Percentiles rank a stretch among this genome's conserved stretches.
Conservation (phyloP, 2,329 filamentous ascomycete genomes). For the Pseudogymnoascus sp. region DNA sequence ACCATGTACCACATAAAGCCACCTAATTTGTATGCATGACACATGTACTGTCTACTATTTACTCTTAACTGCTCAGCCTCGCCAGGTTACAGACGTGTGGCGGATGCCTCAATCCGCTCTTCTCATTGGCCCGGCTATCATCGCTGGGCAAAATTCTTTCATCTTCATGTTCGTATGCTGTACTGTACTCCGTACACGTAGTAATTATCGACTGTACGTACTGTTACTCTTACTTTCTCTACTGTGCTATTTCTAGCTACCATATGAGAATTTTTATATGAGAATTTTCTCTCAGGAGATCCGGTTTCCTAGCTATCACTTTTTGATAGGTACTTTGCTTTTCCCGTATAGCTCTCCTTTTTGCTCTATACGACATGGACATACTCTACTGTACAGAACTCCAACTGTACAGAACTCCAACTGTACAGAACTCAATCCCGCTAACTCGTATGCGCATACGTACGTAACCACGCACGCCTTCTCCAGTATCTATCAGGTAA, state of each 20-base stretch:
- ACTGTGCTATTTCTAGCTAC: no score
- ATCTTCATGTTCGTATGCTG: neutral
- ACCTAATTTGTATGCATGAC: neutral
- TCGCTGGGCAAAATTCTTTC: conserved; percentile 1
- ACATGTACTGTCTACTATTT: neutral
- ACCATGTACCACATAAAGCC: neutral
- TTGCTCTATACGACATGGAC: neutral
- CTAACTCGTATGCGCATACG: neutral
- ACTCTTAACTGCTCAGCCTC: neutral
- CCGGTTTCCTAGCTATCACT: neutral
- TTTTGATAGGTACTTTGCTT: neutral
- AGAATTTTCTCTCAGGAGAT: neutral
- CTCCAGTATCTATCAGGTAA: neutral
- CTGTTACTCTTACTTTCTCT: neutral
- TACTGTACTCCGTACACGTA: neutral
- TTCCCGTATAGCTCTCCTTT: neutral
- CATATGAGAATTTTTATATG: neutral
- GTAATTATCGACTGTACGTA: neutral
- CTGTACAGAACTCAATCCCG: neutral
- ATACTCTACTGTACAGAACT: no score
- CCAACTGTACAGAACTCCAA: no score
- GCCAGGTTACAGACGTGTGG: neutral
- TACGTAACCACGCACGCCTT: neutral
- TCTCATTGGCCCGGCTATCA: conserved; percentile 3
- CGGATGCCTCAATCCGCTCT: neutral